phyloP scores from a whole-genome alignment of 495 filamentous ascomycete species.

The Tuber brumale region DNA sequence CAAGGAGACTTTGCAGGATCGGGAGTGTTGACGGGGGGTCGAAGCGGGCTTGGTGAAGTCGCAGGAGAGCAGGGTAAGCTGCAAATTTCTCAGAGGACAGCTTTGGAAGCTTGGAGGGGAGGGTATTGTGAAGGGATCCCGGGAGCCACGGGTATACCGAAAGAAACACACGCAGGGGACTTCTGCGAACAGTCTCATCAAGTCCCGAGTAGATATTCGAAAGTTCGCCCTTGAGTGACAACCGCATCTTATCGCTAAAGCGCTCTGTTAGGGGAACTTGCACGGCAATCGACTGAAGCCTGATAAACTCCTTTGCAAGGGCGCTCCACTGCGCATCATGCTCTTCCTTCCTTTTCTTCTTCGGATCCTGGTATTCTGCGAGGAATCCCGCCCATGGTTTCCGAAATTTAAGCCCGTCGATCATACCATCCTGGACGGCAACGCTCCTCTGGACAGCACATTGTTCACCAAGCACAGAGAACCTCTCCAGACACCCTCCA shows the following conservation, averaged over 20 bases:
- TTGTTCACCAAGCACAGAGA: conserved; percentile 16
- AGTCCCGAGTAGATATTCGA: conserved; percentile 16
- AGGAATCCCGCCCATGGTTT: conserved; percentile 22
- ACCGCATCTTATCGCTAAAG: conserved; percentile 14
- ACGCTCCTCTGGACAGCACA: conserved; percentile 13
- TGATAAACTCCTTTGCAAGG: conserved; percentile 13
- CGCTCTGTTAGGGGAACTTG: conserved; percentile 17
- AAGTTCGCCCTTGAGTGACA: conserved; percentile 14
- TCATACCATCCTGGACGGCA: conserved; percentile 21
- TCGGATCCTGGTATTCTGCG: conserved; percentile 5
- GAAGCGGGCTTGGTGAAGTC: neutral
- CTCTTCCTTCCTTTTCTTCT: conserved; percentile 9
- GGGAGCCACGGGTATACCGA: conserved; percentile 19
- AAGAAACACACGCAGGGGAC: conserved; percentile 14
- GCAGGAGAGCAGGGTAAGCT: neutral
- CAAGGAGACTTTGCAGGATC: neutral
- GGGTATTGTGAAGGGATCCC: neutral
- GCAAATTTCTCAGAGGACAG: neutral
- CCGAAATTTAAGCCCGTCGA: conserved; percentile 24
- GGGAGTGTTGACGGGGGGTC: neutral
- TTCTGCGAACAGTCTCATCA: conserved; percentile 2
- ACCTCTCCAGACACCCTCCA: neutral
- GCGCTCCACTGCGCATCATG: conserved; percentile 5
- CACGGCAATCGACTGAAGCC: conserved; percentile 19
- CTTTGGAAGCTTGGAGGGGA: conserved; percentile 1